These are phyloP conservation scores for Blastobotrys aristatus DNA, from an alignment of 1,139 yeast species.

Conservation along the genomic window DNA sequence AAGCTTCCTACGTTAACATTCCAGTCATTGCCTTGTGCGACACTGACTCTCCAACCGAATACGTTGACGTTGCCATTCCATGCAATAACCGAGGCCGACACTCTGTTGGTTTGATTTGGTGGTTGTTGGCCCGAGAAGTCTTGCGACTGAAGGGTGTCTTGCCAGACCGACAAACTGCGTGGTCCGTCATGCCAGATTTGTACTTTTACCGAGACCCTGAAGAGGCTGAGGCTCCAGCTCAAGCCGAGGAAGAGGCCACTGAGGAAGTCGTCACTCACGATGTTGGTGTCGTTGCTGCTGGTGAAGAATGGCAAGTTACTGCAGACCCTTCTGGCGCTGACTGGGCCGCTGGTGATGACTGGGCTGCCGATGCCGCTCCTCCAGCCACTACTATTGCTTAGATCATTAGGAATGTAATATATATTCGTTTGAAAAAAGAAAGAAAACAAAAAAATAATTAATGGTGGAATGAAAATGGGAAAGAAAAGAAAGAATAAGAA, in stretches of 20 bases:
- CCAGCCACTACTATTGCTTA: conserved; percentile 30
- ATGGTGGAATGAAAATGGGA: conserved; percentile 9
- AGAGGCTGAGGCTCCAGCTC: conserved; percentile 86
- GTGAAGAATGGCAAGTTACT: conserved; percentile 76
- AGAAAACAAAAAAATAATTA: conserved; percentile 2
- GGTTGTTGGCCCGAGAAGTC: conserved; percentile 99
- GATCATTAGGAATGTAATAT: conserved; percentile 6
- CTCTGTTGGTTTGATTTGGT: conserved; percentile 99
- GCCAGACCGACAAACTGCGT: conserved; percentile 93
- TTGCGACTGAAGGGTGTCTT: conserved; percentile 98
- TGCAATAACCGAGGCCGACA: conserved; percentile 99
- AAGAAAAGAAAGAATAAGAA: not conserved
- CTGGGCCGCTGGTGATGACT: conserved; percentile 53
- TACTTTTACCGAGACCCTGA: conserved; percentile 99
- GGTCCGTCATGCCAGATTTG: conserved; percentile 99
- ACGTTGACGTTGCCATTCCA: conserved; percentile 99
- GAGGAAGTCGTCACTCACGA: conserved; percentile 64
- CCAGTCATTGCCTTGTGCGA: conserved; percentile 99
- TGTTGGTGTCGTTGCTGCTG: conserved; percentile 53
- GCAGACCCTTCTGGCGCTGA: conserved; percentile 51
- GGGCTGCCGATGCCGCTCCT: conserved; percentile 70
- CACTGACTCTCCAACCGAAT: conserved; percentile 98
- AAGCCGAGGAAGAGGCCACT: conserved; percentile 56
- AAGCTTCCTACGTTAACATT: conserved; percentile 99
- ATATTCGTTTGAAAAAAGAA: not conserved